Percentiles rank a stretch among this genome's conserved stretches.
These are phyloP conservation scores for Parietichytrium sp. DNA, from an alignment of 108 stramenopile genomes.

Conservation along the genomic window DNA sequence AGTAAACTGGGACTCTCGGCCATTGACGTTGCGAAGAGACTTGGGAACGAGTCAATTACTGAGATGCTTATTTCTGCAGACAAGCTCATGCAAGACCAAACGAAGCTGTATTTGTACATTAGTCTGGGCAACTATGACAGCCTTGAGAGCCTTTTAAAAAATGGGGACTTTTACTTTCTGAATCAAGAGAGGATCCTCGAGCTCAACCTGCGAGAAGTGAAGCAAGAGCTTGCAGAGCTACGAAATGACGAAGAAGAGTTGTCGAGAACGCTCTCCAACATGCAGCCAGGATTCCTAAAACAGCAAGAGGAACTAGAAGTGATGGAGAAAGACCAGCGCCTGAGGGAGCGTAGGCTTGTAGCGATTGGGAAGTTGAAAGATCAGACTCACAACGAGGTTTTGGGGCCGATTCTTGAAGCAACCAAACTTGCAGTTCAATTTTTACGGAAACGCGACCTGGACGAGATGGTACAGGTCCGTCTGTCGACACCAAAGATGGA, in stretches of 20 bases:
- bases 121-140: background rate
- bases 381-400: background rate
- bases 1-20: background rate
- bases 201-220: background rate
- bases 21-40: background rate
- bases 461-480: background rate
- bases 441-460: background rate
- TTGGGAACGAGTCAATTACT: background rate
- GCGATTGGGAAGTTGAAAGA: background rate
- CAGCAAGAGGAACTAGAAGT: background rate
- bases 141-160: background rate
- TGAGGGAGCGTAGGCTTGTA: background rate
- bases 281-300: background rate
- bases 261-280: no score
- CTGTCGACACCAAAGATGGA: background rate
- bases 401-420: background rate
- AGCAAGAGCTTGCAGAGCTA: background rate
- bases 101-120: background rate
- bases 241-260: background rate
- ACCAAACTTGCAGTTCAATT: background rate
- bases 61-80: background rate
- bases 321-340: background rate
- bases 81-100: background rate
- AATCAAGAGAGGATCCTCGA: conserved; percentile 9
- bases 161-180: background rate